Evolutionary conservation across 352 stramenopile genomes (phyloP).

Genomic region (Phytopythium aichiense): DNA sequence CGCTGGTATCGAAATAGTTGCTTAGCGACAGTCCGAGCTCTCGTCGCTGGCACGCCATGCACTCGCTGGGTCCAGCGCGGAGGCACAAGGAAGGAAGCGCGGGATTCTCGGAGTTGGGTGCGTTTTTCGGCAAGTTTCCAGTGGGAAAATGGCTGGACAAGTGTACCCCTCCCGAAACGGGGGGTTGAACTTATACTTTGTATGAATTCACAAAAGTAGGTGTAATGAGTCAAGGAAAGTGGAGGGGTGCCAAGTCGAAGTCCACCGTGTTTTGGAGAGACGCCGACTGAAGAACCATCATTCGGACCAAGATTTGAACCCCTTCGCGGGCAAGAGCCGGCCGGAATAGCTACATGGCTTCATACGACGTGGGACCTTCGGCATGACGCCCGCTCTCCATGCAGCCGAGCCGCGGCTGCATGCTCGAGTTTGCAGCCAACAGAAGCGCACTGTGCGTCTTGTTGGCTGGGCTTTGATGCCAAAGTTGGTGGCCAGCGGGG

Average conservation of each 20-base stretch:
- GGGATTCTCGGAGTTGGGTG: neutral
- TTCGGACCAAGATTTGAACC: neutral
- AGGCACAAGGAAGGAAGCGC: neutral
- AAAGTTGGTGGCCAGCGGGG: neutral
- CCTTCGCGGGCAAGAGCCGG: neutral
- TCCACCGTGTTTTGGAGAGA: neutral
- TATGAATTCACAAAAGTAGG: neutral
- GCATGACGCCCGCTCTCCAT: too few relatives aligned
- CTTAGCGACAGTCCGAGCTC: too few relatives aligned
- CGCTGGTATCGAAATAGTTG: neutral
- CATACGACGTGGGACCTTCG: neutral
- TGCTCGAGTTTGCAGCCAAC: neutral
- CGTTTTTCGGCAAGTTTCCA: neutral
- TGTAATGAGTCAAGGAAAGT: neutral
- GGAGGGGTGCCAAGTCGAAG: neutral
- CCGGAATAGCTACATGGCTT: slow-evolving; percentile 1
- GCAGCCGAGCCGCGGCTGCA: too few relatives aligned
- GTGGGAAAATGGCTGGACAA: neutral
- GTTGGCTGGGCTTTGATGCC: neutral
- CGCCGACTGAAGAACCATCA: neutral
- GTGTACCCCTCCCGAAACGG: neutral
- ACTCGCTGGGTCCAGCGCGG: neutral
- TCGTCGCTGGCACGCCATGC: neutral
- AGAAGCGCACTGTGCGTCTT: neutral
- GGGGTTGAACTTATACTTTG: neutral